Evolutionary conservation across 768 basidiomycete species (phyloP), one percentile per base, ranked within the genome.

Genomic region (Trametes cingulata): DNA sequence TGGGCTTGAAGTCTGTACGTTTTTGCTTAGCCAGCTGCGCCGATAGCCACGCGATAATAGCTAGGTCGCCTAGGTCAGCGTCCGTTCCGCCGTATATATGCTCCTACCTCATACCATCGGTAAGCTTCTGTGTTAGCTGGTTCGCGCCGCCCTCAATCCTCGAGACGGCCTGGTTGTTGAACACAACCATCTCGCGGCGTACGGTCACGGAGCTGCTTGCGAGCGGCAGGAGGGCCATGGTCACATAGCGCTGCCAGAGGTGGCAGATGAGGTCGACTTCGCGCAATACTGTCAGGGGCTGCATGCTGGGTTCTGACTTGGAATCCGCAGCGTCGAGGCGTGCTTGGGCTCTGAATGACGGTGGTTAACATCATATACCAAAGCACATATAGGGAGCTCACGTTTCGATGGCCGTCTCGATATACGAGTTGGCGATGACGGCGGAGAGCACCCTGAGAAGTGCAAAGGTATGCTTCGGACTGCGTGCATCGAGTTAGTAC

Each of bases 181-280:
- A 96, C 15, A 91, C 84, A 6, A 84, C 83, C 92, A 98, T 95
- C 73, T 98, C 96, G 20, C 95, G 84, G 50, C 96, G 84, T 37
- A 87, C 83, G 3, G 94, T 93, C 6, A 95, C 91, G 0, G 91
- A 91, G 12, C 87, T 86, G 58, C 85, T 87, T 0, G 93, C 89
- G 15, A 99, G 79, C 0, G 97, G 95, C 14, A 97, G 79, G 6
- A 99, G 74, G 0, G 95, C 97, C 19, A 92, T 90, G 49, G 90
- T 90, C 67, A 93, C 84, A 73, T 98, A 99, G 71, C 91, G 91
- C 69, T 98, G 97, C 96, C 95, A 98, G 12, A 99, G 82, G 70
- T 98, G 93, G 69, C 91, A 93, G 57, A 96, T 88, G 45, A 96
- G 83, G 74, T 96, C 95, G 35, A 90, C 84, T 3, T 82, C 77